Percentiles rank a stretch among this genome's conserved stretches.
Conservation (phyloP, 352 stramenopile genomes). For the Achlya hypogyna region DNA sequence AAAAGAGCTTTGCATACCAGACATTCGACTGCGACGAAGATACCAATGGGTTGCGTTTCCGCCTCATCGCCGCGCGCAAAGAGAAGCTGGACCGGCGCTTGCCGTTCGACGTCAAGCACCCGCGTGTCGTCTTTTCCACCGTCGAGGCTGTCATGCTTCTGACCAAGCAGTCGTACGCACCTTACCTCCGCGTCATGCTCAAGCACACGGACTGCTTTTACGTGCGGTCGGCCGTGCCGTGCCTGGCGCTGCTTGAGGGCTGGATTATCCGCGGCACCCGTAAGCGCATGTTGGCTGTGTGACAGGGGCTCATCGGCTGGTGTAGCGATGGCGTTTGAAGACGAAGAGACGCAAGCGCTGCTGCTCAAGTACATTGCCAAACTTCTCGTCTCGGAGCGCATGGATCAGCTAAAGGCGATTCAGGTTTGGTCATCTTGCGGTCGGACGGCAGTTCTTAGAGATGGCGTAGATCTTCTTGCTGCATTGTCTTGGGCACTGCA, state of each 20-base stretch:
- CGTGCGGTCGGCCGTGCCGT: background rate
- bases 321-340: background rate
- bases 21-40: slow-evolving; percentile 17
- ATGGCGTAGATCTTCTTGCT: slow-evolving; percentile 3
- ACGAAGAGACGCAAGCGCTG: background rate
- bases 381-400: background rate
- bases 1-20: slow-evolving; percentile 7
- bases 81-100: background rate
- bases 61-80: background rate
- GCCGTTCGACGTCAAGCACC: slow-evolving; percentile 6
- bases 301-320: background rate
- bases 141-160: background rate
- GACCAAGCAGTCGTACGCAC: background rate
- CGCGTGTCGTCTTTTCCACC: slow-evolving; percentile 11
- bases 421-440: background rate
- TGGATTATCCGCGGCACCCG: background rate
- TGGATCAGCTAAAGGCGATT: slow-evolving; percentile 14
- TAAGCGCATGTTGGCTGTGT: background rate
- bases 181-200: background rate
- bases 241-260: slow-evolving; percentile 1
- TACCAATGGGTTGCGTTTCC: slow-evolving; percentile 4
- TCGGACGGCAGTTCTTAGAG: background rate
- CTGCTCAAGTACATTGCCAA: background rate
- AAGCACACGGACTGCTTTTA: slow-evolving; percentile 1
- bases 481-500: background rate